phyloP scores from a whole-genome alignment of 495 filamentous ascomycete genomes.

The Xanthoparmelia taractica region DNA sequence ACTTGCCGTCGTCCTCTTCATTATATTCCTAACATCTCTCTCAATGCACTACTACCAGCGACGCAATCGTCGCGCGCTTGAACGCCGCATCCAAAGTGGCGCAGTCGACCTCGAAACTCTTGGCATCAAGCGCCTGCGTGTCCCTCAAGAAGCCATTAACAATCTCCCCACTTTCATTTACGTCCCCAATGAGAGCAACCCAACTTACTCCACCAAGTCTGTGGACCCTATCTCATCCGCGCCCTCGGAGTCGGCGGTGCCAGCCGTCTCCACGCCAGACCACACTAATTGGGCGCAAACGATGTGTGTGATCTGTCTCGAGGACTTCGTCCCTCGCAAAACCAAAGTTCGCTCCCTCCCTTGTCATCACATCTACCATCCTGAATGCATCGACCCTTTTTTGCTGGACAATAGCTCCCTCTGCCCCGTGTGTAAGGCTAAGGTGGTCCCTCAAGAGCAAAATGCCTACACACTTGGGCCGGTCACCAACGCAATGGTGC shows the following conservation, averaged over 20 bases:
- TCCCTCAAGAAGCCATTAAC: constrained; percentile 60
- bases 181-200: constrained; percentile 21
- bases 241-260: constrained; percentile 6
- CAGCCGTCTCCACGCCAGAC: constrained; percentile 9
- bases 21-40: constrained; percentile 57
- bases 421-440: constrained; percentile 82
- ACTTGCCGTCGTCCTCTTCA: constrained; percentile 58
- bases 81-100: constrained; percentile 59
- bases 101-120: constrained; percentile 74
- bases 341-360: constrained; percentile 75
- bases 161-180: constrained; percentile 70
- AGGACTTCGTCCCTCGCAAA: constrained; percentile 59
- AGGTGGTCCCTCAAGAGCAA: constrained; percentile 48
- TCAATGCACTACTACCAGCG: constrained; percentile 69
- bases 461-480: constrained; percentile 53
- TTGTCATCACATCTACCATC: constrained; percentile 87
- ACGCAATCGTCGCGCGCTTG: constrained; percentile 54
- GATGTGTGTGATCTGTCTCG: constrained; percentile 77
- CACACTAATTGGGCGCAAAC: constrained; percentile 55
- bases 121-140: constrained; percentile 66
- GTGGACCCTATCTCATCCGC: constrained; percentile 25
- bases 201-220: not conserved
- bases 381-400: constrained; percentile 78
- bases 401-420: constrained; percentile 62
- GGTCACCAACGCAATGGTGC: constrained; percentile 79